phyloP scores from a whole-genome alignment of 78 protist species.

The Creolimax fragrantissima region DNA sequence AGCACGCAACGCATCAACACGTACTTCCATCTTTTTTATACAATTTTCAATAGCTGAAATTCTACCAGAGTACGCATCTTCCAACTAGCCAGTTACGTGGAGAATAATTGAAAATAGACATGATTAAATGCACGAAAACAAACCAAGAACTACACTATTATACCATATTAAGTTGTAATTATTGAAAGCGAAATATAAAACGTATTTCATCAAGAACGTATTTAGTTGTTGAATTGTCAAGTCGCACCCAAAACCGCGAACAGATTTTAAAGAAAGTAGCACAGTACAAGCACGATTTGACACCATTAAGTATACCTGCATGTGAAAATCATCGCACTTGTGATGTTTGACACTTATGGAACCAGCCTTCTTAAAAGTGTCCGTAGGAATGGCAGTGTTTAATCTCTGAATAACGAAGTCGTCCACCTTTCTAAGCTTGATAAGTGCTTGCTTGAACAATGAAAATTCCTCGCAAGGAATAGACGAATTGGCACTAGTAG shows the following conservation, averaged over 20 bases:
- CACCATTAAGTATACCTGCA: background rate
- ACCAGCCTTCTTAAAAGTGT: background rate
- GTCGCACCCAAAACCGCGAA: too few relatives aligned
- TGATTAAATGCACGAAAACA: too few relatives aligned
- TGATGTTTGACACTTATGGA: background rate
- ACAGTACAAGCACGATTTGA: too few relatives aligned
- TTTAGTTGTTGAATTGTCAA: too few relatives aligned
- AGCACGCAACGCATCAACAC: background rate
- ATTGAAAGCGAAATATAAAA: too few relatives aligned
- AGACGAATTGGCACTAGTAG: too few relatives aligned
- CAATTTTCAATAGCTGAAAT: background rate
- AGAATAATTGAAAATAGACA: too few relatives aligned
- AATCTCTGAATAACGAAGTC: slow-evolving; percentile 1
- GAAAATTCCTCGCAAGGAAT: slow-evolving; percentile 12
- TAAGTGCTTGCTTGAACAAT: slow-evolving; percentile 12
- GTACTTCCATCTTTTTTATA: background rate
- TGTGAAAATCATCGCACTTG: background rate
- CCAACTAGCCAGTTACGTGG: too few relatives aligned
- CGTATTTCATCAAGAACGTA: too few relatives aligned
- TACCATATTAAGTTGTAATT: too few relatives aligned
- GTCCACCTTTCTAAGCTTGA: background rate
- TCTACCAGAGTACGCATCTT: background rate
- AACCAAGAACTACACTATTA: too few relatives aligned
- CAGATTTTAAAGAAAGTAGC: too few relatives aligned
- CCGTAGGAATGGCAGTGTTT: slow-evolving; percentile 16